These are phyloP conservation scores for Aspergillus floridensis DNA, from an alignment of 2,329 filamentous ascomycete genomes.

Conservation along the genomic window DNA sequence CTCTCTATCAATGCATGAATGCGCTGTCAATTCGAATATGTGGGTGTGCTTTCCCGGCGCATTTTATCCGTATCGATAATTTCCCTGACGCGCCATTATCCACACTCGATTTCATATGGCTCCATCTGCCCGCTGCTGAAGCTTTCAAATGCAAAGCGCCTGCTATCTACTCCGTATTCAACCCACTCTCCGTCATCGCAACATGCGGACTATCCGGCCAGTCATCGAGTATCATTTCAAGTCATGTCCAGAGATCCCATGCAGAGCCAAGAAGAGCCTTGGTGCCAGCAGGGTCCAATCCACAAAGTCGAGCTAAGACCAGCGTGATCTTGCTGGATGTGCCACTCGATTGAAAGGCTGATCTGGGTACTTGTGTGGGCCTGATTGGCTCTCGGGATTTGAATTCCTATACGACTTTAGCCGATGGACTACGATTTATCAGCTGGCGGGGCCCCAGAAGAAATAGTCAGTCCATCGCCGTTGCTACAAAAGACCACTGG, in stretches of 20 bases:
- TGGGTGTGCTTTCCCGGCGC: no score
- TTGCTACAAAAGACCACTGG: background rate
- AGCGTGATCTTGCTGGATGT: background rate
- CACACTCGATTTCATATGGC: background rate
- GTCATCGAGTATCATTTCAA: background rate
- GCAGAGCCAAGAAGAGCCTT: background rate
- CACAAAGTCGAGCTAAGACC: background rate
- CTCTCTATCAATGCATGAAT: background rate
- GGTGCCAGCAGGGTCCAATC: background rate
- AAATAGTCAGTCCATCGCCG: background rate
- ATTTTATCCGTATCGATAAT: no score
- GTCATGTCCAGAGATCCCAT: background rate
- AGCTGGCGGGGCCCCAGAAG: background rate
- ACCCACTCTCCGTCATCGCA: background rate
- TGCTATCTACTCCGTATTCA: background rate
- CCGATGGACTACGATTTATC: background rate
- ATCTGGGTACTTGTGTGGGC: background rate
- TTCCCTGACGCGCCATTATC: no score
- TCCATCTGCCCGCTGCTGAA: background rate
- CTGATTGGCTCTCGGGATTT: conserved; percentile 3
- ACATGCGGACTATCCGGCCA: background rate
- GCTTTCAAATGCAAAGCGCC: background rate
- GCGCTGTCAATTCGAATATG: no score
- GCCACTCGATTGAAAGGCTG: no score
- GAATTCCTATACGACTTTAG: background rate